Evolutionary conservation across 2,329 filamentous ascomycete species (phyloP).

Genomic region (Parastagonospora avenae): DNA sequence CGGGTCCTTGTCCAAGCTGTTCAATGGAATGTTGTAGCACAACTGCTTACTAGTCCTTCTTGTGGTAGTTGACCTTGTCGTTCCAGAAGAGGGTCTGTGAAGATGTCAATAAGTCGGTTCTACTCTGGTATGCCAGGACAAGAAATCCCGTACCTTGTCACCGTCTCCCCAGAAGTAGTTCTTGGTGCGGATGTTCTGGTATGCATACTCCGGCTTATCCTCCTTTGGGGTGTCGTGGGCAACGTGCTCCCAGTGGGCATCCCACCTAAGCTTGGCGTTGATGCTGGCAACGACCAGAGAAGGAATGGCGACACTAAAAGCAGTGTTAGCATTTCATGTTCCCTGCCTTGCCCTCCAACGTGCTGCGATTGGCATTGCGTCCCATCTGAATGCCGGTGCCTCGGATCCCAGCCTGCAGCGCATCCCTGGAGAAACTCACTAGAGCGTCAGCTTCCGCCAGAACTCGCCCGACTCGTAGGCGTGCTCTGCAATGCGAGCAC

Average conservation of each 20-base stretch:
- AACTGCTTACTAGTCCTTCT: constrained; percentile 69
- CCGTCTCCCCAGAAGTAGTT: constrained; percentile 95
- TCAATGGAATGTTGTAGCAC: constrained; percentile 2
- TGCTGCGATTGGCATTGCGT: background rate
- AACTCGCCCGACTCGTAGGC: constrained; percentile 83
- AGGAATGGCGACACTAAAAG: constrained; percentile 75
- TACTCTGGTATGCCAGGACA: background rate
- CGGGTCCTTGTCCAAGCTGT: background rate
- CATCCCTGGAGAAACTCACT: constrained; percentile 64
- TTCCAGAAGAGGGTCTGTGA: constrained; percentile 75
- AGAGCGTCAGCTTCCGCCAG: constrained; percentile 95
- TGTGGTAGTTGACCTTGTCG: constrained; percentile 92
- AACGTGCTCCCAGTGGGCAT: constrained; percentile 97
- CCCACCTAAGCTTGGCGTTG: constrained; percentile 93
- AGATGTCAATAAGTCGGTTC: constrained; percentile 2
- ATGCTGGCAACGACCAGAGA: constrained; percentile 70
- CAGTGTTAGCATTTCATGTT: constrained; percentile 14
- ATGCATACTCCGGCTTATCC: constrained; percentile 91
- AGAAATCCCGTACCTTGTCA: constrained; percentile 73
- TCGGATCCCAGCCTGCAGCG: too few relatives aligned
- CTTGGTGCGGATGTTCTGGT: constrained; percentile 97
- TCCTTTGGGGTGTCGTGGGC: constrained; percentile 78
- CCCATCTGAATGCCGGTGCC: too few relatives aligned
- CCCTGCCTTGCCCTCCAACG: too few relatives aligned
- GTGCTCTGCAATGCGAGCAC: constrained; percentile 87